phyloP scores from a whole-genome alignment of 352 stramenopile genomes.

The Thraustochytrium sp. region DNA sequence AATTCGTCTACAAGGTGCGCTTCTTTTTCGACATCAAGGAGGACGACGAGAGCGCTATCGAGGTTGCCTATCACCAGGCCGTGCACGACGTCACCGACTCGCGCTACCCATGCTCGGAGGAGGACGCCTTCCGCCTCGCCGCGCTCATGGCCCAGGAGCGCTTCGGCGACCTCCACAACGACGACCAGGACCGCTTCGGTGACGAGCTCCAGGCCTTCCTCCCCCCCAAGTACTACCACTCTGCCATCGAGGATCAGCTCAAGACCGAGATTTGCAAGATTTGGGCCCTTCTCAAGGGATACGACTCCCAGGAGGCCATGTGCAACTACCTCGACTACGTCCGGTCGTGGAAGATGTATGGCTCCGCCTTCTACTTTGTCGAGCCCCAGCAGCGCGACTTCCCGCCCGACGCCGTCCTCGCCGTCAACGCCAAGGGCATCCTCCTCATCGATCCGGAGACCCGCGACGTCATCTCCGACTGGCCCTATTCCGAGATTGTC shows the following conservation, averaged over 20 bases:
- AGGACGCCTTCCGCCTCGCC: slow-evolving; percentile 60
- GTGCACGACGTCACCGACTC: slow-evolving; percentile 62
- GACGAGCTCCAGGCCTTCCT: slow-evolving; percentile 52
- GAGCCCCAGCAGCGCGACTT: slow-evolving; percentile 56
- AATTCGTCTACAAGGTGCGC: slow-evolving; percentile 65
- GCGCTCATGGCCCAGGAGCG: slow-evolving; percentile 59
- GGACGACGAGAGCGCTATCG: slow-evolving; percentile 58
- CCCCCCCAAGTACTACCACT: slow-evolving; percentile 54
- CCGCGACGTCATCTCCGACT: slow-evolving; percentile 61
- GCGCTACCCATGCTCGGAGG: slow-evolving; percentile 58
- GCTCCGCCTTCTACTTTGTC: slow-evolving; percentile 63
- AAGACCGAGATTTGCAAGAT: slow-evolving; percentile 49
- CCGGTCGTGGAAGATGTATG: slow-evolving; percentile 62
- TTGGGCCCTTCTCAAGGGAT: slow-evolving; percentile 49
- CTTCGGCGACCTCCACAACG: neutral
- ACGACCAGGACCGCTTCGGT: neutral
- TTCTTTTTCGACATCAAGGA: slow-evolving; percentile 65
- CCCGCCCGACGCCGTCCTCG: slow-evolving; percentile 60
- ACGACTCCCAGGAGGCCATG: slow-evolving; percentile 55
- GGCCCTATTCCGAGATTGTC: slow-evolving; percentile 62
- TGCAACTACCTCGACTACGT: slow-evolving; percentile 63
- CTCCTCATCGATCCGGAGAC: slow-evolving; percentile 59
- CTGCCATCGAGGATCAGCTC: slow-evolving; percentile 53
- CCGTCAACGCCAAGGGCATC: slow-evolving; percentile 63
- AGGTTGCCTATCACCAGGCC: slow-evolving; percentile 66